Conservation (phyloP, 2,329 filamentous ascomycete genomes). For the Talaromyces sp. region DNA sequence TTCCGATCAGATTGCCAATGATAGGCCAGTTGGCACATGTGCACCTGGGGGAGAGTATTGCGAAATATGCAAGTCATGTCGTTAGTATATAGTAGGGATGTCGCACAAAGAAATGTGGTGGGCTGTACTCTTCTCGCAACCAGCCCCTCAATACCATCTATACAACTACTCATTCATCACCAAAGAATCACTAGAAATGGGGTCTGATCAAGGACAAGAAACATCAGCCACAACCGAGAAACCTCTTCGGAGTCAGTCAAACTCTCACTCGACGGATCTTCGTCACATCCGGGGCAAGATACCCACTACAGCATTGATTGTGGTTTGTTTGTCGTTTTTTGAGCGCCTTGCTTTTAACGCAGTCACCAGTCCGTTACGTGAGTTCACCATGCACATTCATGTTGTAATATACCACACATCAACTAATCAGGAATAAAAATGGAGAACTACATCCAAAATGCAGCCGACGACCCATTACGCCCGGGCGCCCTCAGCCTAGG, state of each 20-base stretch:
- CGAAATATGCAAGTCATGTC: neutral
- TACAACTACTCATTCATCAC: neutral
- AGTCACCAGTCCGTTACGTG: neutral
- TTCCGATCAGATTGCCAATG: neutral
- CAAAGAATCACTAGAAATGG: neutral
- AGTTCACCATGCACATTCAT: neutral
- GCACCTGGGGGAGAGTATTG: neutral
- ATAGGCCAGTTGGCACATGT: neutral
- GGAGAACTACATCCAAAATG: neutral
- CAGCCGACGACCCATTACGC: neutral
- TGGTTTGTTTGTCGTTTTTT: neutral
- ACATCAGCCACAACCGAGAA: neutral
- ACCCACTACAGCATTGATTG: neutral
- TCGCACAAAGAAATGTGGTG: neutral
- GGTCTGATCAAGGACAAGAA: neutral
- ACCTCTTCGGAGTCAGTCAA: neutral
- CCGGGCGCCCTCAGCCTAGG: neutral
- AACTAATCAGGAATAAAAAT: too few species aligned
- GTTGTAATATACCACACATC: too few species aligned
- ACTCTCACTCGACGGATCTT: neutral
- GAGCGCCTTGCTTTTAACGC: neutral
- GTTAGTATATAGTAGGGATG: neutral
- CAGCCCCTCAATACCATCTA: neutral
- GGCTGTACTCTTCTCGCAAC: neutral
- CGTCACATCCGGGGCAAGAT: neutral